These are phyloP conservation scores for Stephania japonica DNA, from an alignment of 164 flowering plant genomes.

Conservation along the genomic window DNA sequence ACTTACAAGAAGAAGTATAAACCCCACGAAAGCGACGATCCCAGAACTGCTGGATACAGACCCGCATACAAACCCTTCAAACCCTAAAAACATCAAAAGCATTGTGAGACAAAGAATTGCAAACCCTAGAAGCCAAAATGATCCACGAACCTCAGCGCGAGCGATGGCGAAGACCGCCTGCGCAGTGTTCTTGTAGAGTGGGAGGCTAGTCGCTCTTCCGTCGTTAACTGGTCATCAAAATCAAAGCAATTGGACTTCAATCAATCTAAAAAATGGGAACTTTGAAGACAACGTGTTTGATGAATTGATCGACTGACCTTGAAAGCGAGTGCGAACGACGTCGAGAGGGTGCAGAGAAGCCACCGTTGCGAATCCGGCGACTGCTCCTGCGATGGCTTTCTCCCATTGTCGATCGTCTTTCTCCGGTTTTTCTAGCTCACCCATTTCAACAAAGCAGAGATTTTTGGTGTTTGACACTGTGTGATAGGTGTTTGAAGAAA, in stretches of 20 bases:
- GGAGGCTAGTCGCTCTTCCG: slow-evolving; percentile 57
- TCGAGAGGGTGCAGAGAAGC: slow-evolving; percentile 89
- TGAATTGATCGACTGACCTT: slow-evolving; percentile 39
- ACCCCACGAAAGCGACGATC: slow-evolving; percentile 91
- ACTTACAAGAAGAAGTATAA: slow-evolving; percentile 91
- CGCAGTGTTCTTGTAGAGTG: slow-evolving; percentile 70
- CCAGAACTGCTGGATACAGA: slow-evolving; percentile 80
- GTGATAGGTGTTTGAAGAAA: no score
- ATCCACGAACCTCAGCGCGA: slow-evolving; percentile 63
- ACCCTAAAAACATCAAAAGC: slow-evolving; percentile 45
- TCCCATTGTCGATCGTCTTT: slow-evolving; percentile 67
- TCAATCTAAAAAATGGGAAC: neutral
- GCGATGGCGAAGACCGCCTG: slow-evolving; percentile 80
- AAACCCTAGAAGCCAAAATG: neutral
- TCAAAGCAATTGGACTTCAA: neutral
- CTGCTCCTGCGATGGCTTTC: slow-evolving; percentile 81
- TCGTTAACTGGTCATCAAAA: slow-evolving; percentile 50
- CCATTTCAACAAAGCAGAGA: no score
- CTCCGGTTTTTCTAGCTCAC: neutral
- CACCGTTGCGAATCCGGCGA: slow-evolving; percentile 89
- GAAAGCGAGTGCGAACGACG: slow-evolving; percentile 91
- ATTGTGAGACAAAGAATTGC: neutral
- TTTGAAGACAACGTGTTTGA: neutral
- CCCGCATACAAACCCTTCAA: slow-evolving; percentile 90
- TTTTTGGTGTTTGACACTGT: no score